phyloP scores from a whole-genome alignment of 2,329 filamentous ascomycete species.

The Dothideomycetes sp. region DNA sequence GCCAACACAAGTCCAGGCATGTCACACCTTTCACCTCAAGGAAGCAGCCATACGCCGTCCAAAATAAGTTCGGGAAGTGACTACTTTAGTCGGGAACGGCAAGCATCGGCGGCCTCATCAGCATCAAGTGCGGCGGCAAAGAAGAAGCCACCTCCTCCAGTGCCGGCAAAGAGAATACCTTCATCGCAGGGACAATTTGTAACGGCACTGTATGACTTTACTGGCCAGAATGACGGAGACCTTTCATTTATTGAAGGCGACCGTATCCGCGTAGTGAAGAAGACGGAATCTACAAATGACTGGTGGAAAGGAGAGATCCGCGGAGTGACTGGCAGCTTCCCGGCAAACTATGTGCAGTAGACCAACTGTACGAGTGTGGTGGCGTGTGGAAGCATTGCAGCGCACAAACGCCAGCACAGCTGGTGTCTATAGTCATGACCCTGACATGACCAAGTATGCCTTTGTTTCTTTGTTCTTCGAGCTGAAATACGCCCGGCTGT shows the following conservation, averaged over 20 bases:
- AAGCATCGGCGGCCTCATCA: constrained; percentile 23
- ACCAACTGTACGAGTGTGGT: constrained; percentile 7
- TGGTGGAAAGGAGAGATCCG: constrained; percentile 78
- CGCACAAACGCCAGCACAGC: no score
- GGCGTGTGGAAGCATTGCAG: constrained; percentile 5
- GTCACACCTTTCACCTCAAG: neutral
- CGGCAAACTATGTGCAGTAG: constrained; percentile 63
- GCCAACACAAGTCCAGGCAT: neutral
- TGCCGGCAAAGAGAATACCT: constrained; percentile 48
- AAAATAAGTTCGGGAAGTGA: constrained; percentile 18
- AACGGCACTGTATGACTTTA: constrained; percentile 65
- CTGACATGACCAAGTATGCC: no score
- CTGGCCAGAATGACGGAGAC: constrained; percentile 58
- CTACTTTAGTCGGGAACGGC: constrained; percentile 32
- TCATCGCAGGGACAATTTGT: constrained; percentile 32
- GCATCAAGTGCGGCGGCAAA: constrained; percentile 37
- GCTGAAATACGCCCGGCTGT: no score
- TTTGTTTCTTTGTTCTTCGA: no score
- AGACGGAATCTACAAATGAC: constrained; percentile 69
- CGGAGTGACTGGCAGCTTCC: constrained; percentile 61
- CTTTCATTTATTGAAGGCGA: constrained; percentile 68
- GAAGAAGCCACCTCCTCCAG: constrained; percentile 69
- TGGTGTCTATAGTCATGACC: no score
- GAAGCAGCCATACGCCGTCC: constrained; percentile 11
- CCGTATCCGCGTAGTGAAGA: constrained; percentile 64